Evolutionary conservation across 2,329 filamentous ascomycete genomes (phyloP).

Genomic region (Penicillium crustosum): DNA sequence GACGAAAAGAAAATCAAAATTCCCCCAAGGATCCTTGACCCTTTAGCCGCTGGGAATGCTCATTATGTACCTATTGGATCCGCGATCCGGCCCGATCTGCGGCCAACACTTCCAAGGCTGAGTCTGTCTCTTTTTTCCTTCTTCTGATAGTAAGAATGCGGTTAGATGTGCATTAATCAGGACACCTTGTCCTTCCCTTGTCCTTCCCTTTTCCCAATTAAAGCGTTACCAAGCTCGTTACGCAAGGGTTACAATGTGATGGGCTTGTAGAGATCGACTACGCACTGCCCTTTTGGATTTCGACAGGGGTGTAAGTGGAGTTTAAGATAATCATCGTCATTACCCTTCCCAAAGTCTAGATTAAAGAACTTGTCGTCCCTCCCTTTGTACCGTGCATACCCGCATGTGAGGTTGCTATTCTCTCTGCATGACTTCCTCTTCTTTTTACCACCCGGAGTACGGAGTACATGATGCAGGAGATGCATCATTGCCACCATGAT

Average conservation of each 20-base stretch:
- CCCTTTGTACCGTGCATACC: slow-evolving; percentile 24
- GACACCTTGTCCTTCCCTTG: slow-evolving; percentile 1
- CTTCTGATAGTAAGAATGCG: slow-evolving; percentile 15
- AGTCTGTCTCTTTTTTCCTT: not conserved
- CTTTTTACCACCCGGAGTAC: not conserved
- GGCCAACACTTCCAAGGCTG: slow-evolving; percentile 13
- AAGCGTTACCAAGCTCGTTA: slow-evolving; percentile 18
- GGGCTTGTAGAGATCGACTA: slow-evolving; percentile 8
- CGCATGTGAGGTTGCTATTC: slow-evolving; percentile 13
- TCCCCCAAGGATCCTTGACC: slow-evolving; percentile 18
- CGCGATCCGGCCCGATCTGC: slow-evolving; percentile 17
- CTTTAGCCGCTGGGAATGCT: slow-evolving; percentile 21
- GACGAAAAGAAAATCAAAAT: not conserved
- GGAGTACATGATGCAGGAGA: slow-evolving; percentile 30
- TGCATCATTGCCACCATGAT: slow-evolving; percentile 26
- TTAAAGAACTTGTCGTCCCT: slow-evolving; percentile 1
- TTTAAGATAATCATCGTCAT: slow-evolving; percentile 19
- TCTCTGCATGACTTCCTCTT: slow-evolving; percentile 16
- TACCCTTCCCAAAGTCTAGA: slow-evolving; percentile 19
- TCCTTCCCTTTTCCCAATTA: not conserved
- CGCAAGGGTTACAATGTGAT: slow-evolving; percentile 31
- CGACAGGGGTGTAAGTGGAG: slow-evolving; percentile 22
- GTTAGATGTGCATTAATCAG: not conserved
- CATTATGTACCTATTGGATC: slow-evolving; percentile 1
- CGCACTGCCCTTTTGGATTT: slow-evolving; percentile 12